These are phyloP conservation scores for Calycina herbarum DNA, from an alignment of 2,329 filamentous ascomycete genomes.

Conservation along the genomic window DNA sequence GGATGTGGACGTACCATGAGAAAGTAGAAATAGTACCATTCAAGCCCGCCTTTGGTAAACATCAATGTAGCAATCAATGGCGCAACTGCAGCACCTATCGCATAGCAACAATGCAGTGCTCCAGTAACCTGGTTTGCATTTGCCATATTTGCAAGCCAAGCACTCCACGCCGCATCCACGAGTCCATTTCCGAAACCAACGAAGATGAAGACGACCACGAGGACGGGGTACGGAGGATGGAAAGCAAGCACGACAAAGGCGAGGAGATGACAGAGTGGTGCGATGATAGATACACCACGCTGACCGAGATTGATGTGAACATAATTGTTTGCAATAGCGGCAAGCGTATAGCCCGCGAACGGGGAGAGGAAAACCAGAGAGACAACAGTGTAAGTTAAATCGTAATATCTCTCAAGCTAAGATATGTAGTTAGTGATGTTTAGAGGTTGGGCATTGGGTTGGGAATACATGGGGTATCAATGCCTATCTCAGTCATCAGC, in stretches of 20 bases:
- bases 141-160: conserved; percentile 66
- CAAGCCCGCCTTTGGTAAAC: conserved; percentile 59
- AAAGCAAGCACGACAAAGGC: conserved; percentile 65
- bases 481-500: conserved; percentile 38
- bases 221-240: conserved; percentile 68
- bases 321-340: conserved; percentile 63
- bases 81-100: conserved; percentile 66
- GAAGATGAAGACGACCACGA: conserved; percentile 65
- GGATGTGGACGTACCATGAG: conserved; percentile 57
- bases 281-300: conserved; percentile 68
- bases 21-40: conserved; percentile 78
- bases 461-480: conserved; percentile 45
- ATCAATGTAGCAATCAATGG: conserved; percentile 73
- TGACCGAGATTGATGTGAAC: conserved; percentile 62
- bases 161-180: conserved; percentile 60
- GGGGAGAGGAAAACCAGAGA: conserved; percentile 68
- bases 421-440: neutral
- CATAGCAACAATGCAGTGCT: conserved; percentile 70
- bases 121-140: conserved; percentile 71
- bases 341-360: conserved; percentile 63
- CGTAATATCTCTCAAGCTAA: conserved; percentile 62
- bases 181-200: conserved; percentile 72
- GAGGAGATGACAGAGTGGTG: conserved; percentile 60
- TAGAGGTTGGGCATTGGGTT: neutral
- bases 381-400: conserved; percentile 60